Percentiles rank a stretch among this genome's conserved stretches.
Conservation (phyloP, 2,329 filamentous ascomycete genomes). For the Epichloe gansuensis region DNA sequence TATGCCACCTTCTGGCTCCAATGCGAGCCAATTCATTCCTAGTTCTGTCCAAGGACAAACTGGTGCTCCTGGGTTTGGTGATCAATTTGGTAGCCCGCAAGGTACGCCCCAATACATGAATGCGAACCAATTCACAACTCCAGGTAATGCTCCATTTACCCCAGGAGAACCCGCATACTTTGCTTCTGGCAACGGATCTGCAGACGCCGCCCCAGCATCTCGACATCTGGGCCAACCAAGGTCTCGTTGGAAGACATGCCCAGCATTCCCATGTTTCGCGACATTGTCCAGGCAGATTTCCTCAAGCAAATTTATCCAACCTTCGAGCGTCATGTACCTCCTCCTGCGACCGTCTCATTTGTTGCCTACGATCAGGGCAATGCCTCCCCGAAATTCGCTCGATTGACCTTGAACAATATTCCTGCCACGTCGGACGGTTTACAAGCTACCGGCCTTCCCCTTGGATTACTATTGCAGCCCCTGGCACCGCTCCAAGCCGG, state of each 20-base stretch:
- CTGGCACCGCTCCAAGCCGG: slow-evolving; percentile 72
- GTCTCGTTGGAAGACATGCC: slow-evolving; percentile 90
- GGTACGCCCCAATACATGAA: slow-evolving; percentile 27
- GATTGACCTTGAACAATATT: slow-evolving; percentile 88
- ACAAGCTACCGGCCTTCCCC: slow-evolving; percentile 65
- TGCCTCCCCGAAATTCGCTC: slow-evolving; percentile 84
- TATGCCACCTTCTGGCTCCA: slow-evolving; percentile 45
- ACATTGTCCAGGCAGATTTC: slow-evolving; percentile 72
- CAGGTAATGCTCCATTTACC: slow-evolving; percentile 33
- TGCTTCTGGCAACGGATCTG: slow-evolving; percentile 11
- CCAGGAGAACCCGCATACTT: slow-evolving; percentile 15
- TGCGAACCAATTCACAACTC: slow-evolving; percentile 48
- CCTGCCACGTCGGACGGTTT: slow-evolving; percentile 73
- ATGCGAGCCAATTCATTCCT: slow-evolving; percentile 30
- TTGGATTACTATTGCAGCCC: slow-evolving; percentile 82
- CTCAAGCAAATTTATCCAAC: slow-evolving; percentile 84
- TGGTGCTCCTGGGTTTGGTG: slow-evolving; percentile 22
- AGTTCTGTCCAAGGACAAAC: slow-evolving; percentile 12
- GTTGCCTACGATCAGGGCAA: slow-evolving; percentile 95
- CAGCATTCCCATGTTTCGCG: slow-evolving; percentile 76
- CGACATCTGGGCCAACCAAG: slow-evolving; percentile 29
- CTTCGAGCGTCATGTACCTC: slow-evolving; percentile 86
- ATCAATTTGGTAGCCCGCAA: slow-evolving; percentile 34
- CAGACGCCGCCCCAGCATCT: slow-evolving; percentile 20
- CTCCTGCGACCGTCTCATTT: slow-evolving; percentile 77